These are phyloP conservation scores for Calendula officinalis DNA, from an alignment of 129 eudicot genomes.

Conservation along the genomic window DNA sequence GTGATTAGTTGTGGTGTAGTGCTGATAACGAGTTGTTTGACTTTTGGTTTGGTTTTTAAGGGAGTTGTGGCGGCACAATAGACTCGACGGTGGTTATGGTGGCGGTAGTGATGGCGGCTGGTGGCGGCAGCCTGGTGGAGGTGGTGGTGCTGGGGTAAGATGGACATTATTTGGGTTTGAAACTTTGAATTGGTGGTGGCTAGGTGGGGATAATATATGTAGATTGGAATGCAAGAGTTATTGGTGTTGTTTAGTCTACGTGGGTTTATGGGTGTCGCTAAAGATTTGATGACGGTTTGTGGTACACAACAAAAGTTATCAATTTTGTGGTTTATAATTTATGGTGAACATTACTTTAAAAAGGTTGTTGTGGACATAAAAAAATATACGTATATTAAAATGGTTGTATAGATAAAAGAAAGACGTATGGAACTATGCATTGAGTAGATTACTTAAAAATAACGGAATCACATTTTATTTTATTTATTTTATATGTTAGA, in stretches of 20 bases:
- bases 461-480: too few relatives aligned
- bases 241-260: slow-evolving; percentile 19
- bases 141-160: slow-evolving; percentile 46
- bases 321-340: not conserved
- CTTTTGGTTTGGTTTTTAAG: slow-evolving; percentile 13
- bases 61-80: slow-evolving; percentile 41
- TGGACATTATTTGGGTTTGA: slow-evolving; percentile 34
- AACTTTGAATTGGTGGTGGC: not conserved
- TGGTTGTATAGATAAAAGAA: too few relatives aligned
- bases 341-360: not conserved
- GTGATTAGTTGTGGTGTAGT: slow-evolving; percentile 1
- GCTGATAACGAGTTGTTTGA: slow-evolving; percentile 13
- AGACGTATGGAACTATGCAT: too few relatives aligned
- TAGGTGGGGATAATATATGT: not conserved
- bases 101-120: not conserved
- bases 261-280: slow-evolving; percentile 20
- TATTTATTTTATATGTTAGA: too few relatives aligned
- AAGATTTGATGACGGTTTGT: slow-evolving; percentile 16
- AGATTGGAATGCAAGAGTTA: not conserved
- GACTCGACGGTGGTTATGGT: slow-evolving; percentile 6
- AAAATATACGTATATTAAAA: too few relatives aligned
- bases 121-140: slow-evolving; percentile 15
- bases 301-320: slow-evolving; percentile 7
- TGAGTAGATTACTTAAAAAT: too few relatives aligned
- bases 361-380: not conserved